phyloP scores from a whole-genome alignment of 768 basidiomycete genomes.

The Boletus eberwhitei region DNA sequence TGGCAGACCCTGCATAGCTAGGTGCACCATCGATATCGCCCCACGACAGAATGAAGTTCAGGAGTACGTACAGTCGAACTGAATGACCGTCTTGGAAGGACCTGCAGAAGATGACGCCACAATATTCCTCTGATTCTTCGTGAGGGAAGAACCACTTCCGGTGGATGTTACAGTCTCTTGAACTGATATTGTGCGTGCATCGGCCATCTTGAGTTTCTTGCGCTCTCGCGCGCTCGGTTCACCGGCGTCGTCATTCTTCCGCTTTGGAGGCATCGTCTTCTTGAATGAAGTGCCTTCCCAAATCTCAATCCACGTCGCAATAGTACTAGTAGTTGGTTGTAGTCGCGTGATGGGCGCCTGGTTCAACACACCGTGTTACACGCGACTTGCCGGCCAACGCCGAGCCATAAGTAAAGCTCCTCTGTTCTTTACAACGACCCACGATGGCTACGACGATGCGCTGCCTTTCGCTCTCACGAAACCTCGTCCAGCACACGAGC shows the following conservation, averaged over 20 bases:
- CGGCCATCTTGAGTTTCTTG: slow-evolving; percentile 66
- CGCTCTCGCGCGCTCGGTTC: slow-evolving; percentile 45
- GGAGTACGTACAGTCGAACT: slow-evolving; percentile 39
- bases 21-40: background rate
- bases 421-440: background rate
- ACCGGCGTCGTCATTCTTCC: slow-evolving; percentile 31
- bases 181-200: slow-evolving; percentile 65
- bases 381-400: slow-evolving; percentile 21
- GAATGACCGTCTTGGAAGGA: slow-evolving; percentile 38
- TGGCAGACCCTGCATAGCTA: slow-evolving; percentile 63
- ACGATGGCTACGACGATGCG: slow-evolving; percentile 39
- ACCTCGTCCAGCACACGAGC: slow-evolving; percentile 9
- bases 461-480: slow-evolving; percentile 21
- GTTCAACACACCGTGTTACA: too few relatives aligned
- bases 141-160: slow-evolving; percentile 5
- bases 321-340: background rate
- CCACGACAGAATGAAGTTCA: background rate
- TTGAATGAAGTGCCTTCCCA: too few relatives aligned
- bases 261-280: slow-evolving; percentile 41
- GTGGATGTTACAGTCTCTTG: slow-evolving; percentile 35
- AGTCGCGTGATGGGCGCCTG: background rate
- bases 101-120: slow-evolving; percentile 30
- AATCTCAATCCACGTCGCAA: background rate
- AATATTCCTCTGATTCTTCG: slow-evolving; percentile 23
- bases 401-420: slow-evolving; percentile 8